Percentiles rank a stretch among this genome's conserved stretches.
These are phyloP conservation scores for Tetratostichococcus sp. DNA, from an alignment of 139 green algal species.

Conservation along the genomic window DNA sequence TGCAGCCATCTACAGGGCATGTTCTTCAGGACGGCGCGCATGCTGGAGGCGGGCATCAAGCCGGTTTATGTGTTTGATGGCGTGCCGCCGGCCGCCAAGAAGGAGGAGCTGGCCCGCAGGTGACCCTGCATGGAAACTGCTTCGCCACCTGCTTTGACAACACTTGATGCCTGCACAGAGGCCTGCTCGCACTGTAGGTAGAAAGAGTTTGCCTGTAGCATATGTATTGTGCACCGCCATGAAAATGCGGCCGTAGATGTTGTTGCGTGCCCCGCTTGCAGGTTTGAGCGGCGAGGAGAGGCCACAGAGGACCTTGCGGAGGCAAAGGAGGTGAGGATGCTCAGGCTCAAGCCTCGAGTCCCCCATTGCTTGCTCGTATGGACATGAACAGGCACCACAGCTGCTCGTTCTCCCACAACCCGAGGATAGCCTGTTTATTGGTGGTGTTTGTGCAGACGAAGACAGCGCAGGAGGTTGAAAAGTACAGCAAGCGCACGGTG, in stretches of 20 bases:
- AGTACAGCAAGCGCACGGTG: slow-evolving; percentile 92
- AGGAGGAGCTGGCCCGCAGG: slow-evolving; percentile 75
- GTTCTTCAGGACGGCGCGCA: slow-evolving; percentile 90
- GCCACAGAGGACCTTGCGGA: slow-evolving; percentile 12
- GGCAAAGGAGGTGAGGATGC: slow-evolving; percentile 28
- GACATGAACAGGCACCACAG: too few relatives aligned
- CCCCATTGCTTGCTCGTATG: too few relatives aligned
- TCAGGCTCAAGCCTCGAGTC: too few relatives aligned
- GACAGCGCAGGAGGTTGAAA: slow-evolving; percentile 85
- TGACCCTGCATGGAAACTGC: background rate
- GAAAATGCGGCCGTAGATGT: background rate
- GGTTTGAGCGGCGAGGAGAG: slow-evolving; percentile 11
- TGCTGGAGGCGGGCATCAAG: slow-evolving; percentile 94
- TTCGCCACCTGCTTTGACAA: too few relatives aligned
- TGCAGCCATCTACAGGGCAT: slow-evolving; percentile 86
- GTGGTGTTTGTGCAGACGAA: slow-evolving; percentile 60
- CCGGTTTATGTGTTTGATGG: slow-evolving; percentile 98
- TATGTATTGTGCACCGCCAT: too few relatives aligned
- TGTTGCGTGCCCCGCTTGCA: too few relatives aligned
- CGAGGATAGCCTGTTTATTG: too few relatives aligned
- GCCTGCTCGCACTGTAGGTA: too few relatives aligned
- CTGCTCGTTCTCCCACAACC: too few relatives aligned
- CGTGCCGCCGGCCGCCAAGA: slow-evolving; percentile 90
- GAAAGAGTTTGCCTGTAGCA: too few relatives aligned
- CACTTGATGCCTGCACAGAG: too few relatives aligned